Evolutionary conservation across 768 basidiomycete species (phyloP).

Genomic region (Amanita brunnescens): DNA sequence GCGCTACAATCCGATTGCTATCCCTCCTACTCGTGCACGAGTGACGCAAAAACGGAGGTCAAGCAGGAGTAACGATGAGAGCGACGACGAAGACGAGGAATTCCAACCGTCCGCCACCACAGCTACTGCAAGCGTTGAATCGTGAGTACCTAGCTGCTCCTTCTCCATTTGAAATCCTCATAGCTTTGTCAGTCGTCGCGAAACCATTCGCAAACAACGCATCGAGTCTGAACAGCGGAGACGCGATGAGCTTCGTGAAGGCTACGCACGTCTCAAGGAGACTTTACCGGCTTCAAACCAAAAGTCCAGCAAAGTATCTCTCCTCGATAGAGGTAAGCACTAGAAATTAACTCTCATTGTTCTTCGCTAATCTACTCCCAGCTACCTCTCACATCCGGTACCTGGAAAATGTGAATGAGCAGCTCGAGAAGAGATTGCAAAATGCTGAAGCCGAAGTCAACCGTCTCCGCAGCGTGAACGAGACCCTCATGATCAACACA

Average conservation of each 20-base stretch:
- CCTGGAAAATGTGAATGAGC: slow-evolving; percentile 71
- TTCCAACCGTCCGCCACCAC: slow-evolving; percentile 46
- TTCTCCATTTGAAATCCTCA: background rate
- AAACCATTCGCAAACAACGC: slow-evolving; percentile 85
- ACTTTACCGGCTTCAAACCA: slow-evolving; percentile 85
- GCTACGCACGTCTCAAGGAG: slow-evolving; percentile 85
- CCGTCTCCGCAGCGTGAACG: slow-evolving; percentile 78
- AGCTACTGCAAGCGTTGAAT: slow-evolving; percentile 43
- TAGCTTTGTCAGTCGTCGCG: slow-evolving; percentile 50
- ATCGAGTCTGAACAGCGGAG: slow-evolving; percentile 92
- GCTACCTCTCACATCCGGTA: slow-evolving; percentile 83
- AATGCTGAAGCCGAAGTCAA: slow-evolving; percentile 73
- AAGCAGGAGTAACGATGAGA: slow-evolving; percentile 52
- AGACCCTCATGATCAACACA: slow-evolving; percentile 82
- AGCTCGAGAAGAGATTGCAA: slow-evolving; percentile 69
- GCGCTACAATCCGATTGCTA: slow-evolving; percentile 70
- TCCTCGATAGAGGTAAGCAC: slow-evolving; percentile 75
- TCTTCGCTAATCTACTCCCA: slow-evolving; percentile 17
- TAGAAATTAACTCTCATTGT: background rate
- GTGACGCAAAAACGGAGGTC: slow-evolving; percentile 34
- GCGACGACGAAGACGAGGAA: slow-evolving; percentile 69
- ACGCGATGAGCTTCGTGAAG: slow-evolving; percentile 88
- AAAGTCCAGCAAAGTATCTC: slow-evolving; percentile 87
- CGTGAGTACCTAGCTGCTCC: slow-evolving; percentile 24
- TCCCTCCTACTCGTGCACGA: slow-evolving; percentile 45